Conservation (phyloP, 345 rosid genomes). For the Physaria fendleri region DNA sequence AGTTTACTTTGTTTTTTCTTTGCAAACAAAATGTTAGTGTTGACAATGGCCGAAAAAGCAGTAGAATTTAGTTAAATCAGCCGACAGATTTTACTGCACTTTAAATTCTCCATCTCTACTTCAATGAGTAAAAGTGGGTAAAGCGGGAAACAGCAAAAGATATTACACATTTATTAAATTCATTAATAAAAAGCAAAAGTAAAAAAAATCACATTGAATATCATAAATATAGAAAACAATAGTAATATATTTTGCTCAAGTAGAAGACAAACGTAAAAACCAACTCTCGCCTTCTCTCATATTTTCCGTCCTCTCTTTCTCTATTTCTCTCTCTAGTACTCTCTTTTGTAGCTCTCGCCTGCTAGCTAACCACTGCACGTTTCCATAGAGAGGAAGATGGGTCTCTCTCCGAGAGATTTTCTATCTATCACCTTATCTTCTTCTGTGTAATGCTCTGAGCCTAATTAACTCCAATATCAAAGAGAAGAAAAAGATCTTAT, state of each 20-base stretch:
- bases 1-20: too few relatives aligned
- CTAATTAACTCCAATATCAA: background rate
- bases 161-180: background rate
- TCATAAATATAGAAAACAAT: background rate
- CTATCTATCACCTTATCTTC: slow-evolving; percentile 21
- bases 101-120: slow-evolving; percentile 31
- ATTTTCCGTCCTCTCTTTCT: slow-evolving; percentile 19
- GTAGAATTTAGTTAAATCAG: slow-evolving; percentile 11
- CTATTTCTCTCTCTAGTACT: slow-evolving; percentile 11
- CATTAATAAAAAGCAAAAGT: background rate
- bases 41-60: slow-evolving; percentile 12
- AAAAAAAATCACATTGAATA: slow-evolving; percentile 9
- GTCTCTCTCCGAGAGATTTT: slow-evolving; percentile 27
- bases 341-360: slow-evolving; percentile 26
- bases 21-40: background rate
- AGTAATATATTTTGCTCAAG: slow-evolving; percentile 1
- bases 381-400: slow-evolving; percentile 24
- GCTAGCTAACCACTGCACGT: slow-evolving; percentile 19
- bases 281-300: slow-evolving; percentile 30
- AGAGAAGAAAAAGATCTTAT: slow-evolving; percentile 1
- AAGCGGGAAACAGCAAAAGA: slow-evolving; percentile 28
- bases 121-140: slow-evolving; percentile 29
- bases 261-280: slow-evolving; percentile 54
- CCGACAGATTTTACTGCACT: slow-evolving; percentile 28
- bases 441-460: slow-evolving; percentile 27